Percentiles rank a stretch among this genome's conserved stretches.
These are phyloP conservation scores for Pichia deserticola DNA, from an alignment of 805 yeast genomes.

Conservation along the genomic window DNA sequence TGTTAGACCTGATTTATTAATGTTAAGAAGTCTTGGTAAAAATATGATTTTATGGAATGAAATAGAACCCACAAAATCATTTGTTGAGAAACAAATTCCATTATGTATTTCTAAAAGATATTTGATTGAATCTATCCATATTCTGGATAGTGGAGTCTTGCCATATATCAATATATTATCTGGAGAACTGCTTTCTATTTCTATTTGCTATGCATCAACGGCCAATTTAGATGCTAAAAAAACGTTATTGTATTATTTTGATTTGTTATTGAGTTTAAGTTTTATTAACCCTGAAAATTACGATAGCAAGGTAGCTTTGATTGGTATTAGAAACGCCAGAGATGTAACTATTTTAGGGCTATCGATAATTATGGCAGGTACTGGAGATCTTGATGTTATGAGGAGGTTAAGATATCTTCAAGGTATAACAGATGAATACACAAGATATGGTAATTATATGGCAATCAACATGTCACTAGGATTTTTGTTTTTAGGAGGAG, in stretches of 20 bases:
- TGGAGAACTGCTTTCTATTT: conserved; percentile 70
- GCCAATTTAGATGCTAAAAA: conserved; percentile 46
- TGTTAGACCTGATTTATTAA: conserved; percentile 68
- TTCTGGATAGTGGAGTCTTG: conserved; percentile 52
- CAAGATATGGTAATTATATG: conserved; percentile 64
- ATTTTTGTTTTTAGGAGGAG: conserved; percentile 83
- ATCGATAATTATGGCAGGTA: conserved; percentile 79
- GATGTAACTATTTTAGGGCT: conserved; percentile 55
- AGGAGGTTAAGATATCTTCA: conserved; percentile 66
- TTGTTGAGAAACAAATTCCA: conserved; percentile 60
- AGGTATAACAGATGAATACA: conserved; percentile 37
- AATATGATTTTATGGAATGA: conserved; percentile 68
- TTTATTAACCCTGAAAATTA: conserved; percentile 38
- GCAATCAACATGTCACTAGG: conserved; percentile 81
- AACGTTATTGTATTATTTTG: conserved; percentile 48
- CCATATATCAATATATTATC: conserved; percentile 59
- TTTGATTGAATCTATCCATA: conserved; percentile 20
- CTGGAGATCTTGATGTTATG: conserved; percentile 77
- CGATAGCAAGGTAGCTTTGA: conserved; percentile 50
- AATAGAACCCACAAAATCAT: conserved; percentile 40
- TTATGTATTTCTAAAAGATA: conserved; percentile 29
- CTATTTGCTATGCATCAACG: conserved; percentile 69
- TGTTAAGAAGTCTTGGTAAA: conserved; percentile 55
- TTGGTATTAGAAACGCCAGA: conserved; percentile 48
- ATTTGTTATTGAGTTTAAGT: conserved; percentile 39